Evolutionary conservation across 176 grass and related monocot genomes (phyloP).

Genomic region (Carex littledalei): DNA sequence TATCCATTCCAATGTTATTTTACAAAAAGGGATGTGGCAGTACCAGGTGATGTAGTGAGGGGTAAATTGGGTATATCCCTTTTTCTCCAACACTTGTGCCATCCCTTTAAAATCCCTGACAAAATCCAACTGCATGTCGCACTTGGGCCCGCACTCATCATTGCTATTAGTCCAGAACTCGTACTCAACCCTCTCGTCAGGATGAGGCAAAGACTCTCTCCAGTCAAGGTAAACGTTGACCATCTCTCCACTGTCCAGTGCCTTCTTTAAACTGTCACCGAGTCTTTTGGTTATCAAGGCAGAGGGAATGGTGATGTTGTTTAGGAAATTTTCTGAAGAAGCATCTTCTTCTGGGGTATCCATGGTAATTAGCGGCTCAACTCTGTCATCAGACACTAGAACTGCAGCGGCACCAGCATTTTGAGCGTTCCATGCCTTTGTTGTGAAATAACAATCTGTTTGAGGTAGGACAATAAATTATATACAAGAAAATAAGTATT

Average conservation of each 20-base stretch:
- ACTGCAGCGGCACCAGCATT: conserved; percentile 71
- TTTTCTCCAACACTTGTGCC: conserved; percentile 79
- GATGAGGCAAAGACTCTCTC: conserved; percentile 80
- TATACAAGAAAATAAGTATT: background rate
- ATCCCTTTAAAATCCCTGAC: conserved; percentile 71
- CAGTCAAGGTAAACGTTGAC: conserved; percentile 75
- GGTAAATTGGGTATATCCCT: conserved; percentile 77
- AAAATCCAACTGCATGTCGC: conserved; percentile 81
- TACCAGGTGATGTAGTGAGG: conserved; percentile 98
- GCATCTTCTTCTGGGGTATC: conserved; percentile 68
- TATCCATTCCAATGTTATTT: background rate
- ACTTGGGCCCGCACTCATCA: conserved; percentile 90
- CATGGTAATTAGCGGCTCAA: conserved; percentile 77
- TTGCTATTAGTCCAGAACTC: conserved; percentile 96
- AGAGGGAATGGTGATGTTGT: conserved; percentile 83
- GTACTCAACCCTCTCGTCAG: conserved; percentile 89
- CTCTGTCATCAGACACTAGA: conserved; percentile 65
- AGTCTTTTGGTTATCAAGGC: conserved; percentile 70
- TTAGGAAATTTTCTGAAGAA: conserved; percentile 37
- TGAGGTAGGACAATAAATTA: background rate
- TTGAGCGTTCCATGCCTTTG: conserved; percentile 83
- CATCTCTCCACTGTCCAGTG: conserved; percentile 53
- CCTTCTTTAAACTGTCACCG: conserved; percentile 60
- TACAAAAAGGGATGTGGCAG: background rate
- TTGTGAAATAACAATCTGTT: conserved; percentile 84